Base-by-base conservation (phyloP, 257 asterid genomes). In the Fraxinus americana region DNA sequence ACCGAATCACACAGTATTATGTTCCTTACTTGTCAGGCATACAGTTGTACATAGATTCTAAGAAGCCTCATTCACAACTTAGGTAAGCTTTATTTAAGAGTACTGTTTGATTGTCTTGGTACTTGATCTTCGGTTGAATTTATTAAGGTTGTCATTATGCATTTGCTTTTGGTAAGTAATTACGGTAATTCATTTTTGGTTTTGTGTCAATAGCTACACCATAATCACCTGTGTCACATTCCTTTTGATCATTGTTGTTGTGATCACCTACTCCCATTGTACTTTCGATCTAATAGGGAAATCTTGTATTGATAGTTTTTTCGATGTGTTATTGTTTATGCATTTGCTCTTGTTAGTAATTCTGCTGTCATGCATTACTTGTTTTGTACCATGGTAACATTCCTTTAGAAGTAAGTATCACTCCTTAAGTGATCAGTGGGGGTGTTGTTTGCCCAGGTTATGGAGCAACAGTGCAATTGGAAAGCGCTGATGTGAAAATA, bases 1-100 rank as follows among this genome's bases (percentile, higher is more conserved):
- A 90, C 65, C 82, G 59, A n/a, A 80, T 86, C 34, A 80, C 83
- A 72, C 97, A 92, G 69, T 94, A 88, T 85, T 94, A 90, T 83
- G 90, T 85, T 67, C 98, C 97, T 0, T 89, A 63, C 81, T 80
- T 92, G 75, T 94, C 98, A 4, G 98, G 97, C 78, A 90, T 94
- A 38, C 96, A 92, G 82, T 75, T 94, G 83, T 92, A 89, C 43
- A 48, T 77, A 7, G 96, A 92, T 83, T 85, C 90, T 2, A 70
- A 82, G 21, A 83, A 79, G 83, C 83, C 85, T 38, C 81, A 85
- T 82, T 78, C 86, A 61, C 76, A 72, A 36, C 9, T 59, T 80
- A 77, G 86, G 97, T 90, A 76, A 86, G 87, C 77, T 48, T 78
- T 77, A 30, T n/a, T 69, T 71, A 16, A 2, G 3, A 19, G 25